Evolutionary conservation across 257 asterid species (phyloP).

Genomic region (Primulina huaijiensis): DNA sequence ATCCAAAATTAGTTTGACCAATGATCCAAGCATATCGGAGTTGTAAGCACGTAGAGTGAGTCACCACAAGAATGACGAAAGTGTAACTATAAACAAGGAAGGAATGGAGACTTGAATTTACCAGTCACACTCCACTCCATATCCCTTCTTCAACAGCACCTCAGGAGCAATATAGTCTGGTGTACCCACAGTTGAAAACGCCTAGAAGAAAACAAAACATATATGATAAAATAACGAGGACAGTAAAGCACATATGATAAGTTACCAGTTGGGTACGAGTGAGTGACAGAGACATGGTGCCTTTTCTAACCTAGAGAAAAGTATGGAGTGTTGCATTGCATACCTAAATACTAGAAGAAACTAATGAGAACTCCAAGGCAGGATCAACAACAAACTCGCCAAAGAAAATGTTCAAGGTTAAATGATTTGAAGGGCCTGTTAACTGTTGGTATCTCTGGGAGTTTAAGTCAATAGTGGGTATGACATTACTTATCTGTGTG

Average conservation of each 20-base stretch:
- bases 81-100: neutral
- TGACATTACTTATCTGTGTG: too few relatives aligned
- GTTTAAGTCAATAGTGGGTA: neutral
- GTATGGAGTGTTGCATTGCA: slow-evolving; percentile 5
- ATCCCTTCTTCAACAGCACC: slow-evolving; percentile 93
- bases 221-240: slow-evolving; percentile 15
- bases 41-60: slow-evolving; percentile 10
- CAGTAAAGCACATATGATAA: slow-evolving; percentile 11
- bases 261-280: slow-evolving; percentile 6
- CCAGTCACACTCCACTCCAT: slow-evolving; percentile 99
- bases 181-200: slow-evolving; percentile 97
- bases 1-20: neutral
- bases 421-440: neutral
- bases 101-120: slow-evolving; percentile 37
- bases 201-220: slow-evolving; percentile 47
- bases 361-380: neutral
- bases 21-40: slow-evolving; percentile 20
- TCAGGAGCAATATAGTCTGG: slow-evolving; percentile 99
- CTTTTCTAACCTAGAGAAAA: slow-evolving; percentile 3
- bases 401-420: too few relatives aligned
- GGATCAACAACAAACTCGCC: neutral
- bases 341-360: neutral
- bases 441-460: neutral
- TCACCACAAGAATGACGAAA: slow-evolving; percentile 7
- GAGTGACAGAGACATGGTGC: neutral